Base-by-base conservation (phyloP, 2,329 filamentous ascomycete genomes). In the Pseudodiploospora longispora region DNA sequence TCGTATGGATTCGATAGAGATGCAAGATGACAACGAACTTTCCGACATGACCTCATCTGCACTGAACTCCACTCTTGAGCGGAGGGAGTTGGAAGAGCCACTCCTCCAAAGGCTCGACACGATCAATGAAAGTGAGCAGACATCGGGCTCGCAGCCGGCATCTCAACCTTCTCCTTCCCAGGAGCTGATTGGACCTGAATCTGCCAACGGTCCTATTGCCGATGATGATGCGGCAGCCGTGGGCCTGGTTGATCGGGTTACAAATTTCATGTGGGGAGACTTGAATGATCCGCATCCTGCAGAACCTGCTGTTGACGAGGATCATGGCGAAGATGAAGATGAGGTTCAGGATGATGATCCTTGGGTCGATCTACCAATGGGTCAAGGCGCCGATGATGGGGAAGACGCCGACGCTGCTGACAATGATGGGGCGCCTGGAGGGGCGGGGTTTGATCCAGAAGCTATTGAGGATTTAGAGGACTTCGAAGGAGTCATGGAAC, bases 401-500 rank as follows among this genome's bases (percentile, higher is more conserved):
- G 64, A 69, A 52, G 66, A 76, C 45, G 68, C 65, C 32, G 60
- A 64, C 41, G 64, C 58, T 5, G 67, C 66, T 7, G 71, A 82
- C n/a, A 47, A 47, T 5, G 51, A 52, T 7, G 59, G 53, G n/a
- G 57, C 57, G 10, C 52, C 57, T n/a, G 75, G 75, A 19, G 79
- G 77, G 40, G 81, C 78, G 10, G 85, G 76, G 6, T 69, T 91
- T 32, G 87, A 95, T 43, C 75, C 80, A 43, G 83, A 87, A 53
- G 84, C 82, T 7, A 76, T 88, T 36, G 86, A 90, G 36, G 85
- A 96, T 53, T 86, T 86, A 7, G 93, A 98, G 64, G 93, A 98
- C 58, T 80, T 98, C 10, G 93, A 98, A 60, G 93, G 93, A 0
- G 87, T 98, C 42, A 82, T 98, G 71, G 93, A 98, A 62, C 78